Percentiles rank a stretch among this genome's conserved stretches.
phyloP scores from a whole-genome alignment of 2,329 filamentous ascomycete genomes.

The Chlorencoelia australis region DNA sequence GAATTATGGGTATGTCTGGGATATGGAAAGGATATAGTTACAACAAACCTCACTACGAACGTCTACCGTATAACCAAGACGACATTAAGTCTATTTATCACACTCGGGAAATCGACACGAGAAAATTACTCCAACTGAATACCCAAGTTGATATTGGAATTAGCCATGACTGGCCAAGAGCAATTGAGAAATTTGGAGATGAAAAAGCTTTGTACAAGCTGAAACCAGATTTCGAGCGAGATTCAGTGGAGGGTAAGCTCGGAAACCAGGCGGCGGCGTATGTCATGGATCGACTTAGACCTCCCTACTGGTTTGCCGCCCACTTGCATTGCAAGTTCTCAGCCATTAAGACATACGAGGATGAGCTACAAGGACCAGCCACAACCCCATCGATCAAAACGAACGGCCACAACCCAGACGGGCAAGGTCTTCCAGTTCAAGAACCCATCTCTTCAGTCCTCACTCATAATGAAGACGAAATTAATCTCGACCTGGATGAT shows the following conservation, averaged over 20 bases:
- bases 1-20: slow-evolving; percentile 82
- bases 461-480: slow-evolving; percentile 54
- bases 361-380: slow-evolving; percentile 13
- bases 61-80: slow-evolving; percentile 69
- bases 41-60: slow-evolving; percentile 70
- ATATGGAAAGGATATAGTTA: slow-evolving; percentile 95
- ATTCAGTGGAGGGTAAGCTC: slow-evolving; percentile 64
- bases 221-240: slow-evolving; percentile 66
- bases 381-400: not conserved
- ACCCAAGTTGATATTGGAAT: slow-evolving; percentile 85
- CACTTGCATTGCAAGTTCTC: slow-evolving; percentile 86
- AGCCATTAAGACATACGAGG: slow-evolving; percentile 51
- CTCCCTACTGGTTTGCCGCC: slow-evolving; percentile 84
- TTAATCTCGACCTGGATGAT: slow-evolving; percentile 56
- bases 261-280: slow-evolving; percentile 72
- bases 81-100: slow-evolving; percentile 83
- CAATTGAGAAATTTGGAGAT: slow-evolving; percentile 71
- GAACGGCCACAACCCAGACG: not conserved
- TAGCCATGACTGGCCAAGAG: slow-evolving; percentile 91
- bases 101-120: slow-evolving; percentile 78
- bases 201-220: slow-evolving; percentile 53
- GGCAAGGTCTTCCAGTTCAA: not conserved
- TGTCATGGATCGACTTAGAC: slow-evolving; percentile 72
- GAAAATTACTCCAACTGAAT: slow-evolving; percentile 76
- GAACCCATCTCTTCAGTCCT: not conserved